A percentile compares a stretch with the other conserved stretches of the same genome.
Evolutionary conservation across 2,329 filamentous ascomycete genomes (phyloP).

Genomic region (Monilinia fructicola): DNA sequence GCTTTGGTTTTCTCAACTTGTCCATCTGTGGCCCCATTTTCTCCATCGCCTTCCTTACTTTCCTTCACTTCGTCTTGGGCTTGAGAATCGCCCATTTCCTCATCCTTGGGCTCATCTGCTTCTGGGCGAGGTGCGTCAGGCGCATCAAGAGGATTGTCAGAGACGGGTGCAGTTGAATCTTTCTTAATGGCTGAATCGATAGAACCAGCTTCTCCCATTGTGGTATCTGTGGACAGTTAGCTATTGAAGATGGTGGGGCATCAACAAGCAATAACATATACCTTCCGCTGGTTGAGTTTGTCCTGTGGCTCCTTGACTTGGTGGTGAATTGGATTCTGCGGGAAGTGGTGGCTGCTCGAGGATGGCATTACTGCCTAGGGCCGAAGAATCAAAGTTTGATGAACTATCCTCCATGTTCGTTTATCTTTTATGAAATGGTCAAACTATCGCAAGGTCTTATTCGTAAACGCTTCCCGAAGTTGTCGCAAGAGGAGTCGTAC

Average conservation of each 20-base stretch:
- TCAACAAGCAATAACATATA: slow-evolving; percentile 39
- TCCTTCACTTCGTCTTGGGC: slow-evolving; percentile 52
- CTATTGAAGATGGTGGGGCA: slow-evolving; percentile 17
- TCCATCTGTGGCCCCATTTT: slow-evolving; percentile 51
- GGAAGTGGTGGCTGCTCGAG: slow-evolving; percentile 56
- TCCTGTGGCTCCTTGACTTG: slow-evolving; percentile 38
- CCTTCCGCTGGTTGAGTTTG: slow-evolving; percentile 47
- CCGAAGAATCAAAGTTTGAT: slow-evolving; percentile 57
- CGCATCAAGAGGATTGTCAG: slow-evolving; percentile 69
- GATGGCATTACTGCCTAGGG: slow-evolving; percentile 55
- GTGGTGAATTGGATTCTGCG: slow-evolving; percentile 42
- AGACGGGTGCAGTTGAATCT: slow-evolving; percentile 53
- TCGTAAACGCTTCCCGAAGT: slow-evolving; percentile 16
- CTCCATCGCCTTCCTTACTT: slow-evolving; percentile 46
- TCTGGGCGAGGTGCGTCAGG: slow-evolving; percentile 64
- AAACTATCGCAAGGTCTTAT: slow-evolving; percentile 38
- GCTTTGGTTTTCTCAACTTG: slow-evolving; percentile 70
- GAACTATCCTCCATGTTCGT: slow-evolving; percentile 59
- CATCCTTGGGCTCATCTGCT: slow-evolving; percentile 64
- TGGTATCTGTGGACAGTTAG: slow-evolving; percentile 53
- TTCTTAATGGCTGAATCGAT: slow-evolving; percentile 57
- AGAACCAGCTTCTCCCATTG: slow-evolving; percentile 56
- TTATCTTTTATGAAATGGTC: slow-evolving; percentile 23
- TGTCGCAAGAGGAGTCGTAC: slow-evolving; percentile 26
- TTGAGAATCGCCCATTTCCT: slow-evolving; percentile 73